These are phyloP conservation scores for Alternaria sp. DNA, from an alignment of 2,329 filamentous ascomycete species.

Conservation along the genomic window DNA sequence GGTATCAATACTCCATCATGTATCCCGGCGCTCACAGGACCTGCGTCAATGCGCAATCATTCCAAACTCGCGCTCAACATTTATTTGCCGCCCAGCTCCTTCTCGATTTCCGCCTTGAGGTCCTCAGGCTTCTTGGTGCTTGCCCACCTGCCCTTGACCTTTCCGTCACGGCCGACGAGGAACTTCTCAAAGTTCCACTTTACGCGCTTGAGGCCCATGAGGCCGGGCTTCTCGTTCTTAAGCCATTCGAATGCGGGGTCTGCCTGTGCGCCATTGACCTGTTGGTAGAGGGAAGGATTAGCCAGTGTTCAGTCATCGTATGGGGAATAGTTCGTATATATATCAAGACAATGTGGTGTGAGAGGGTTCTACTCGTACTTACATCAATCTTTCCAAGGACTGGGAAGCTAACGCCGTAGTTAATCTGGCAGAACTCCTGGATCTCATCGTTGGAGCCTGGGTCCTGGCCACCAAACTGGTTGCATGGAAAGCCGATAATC, in stretches of 20 bases:
- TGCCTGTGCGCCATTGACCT: constrained; percentile 77
- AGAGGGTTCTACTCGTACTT: constrained; percentile 1
- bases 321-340: neutral
- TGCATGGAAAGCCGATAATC: constrained; percentile 96
- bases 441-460: constrained; percentile 75
- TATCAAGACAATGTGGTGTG: neutral
- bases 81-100: constrained; percentile 64
- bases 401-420: constrained; percentile 93
- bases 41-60: neutral
- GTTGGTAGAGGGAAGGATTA: neutral
- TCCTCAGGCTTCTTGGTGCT: constrained; percentile 86
- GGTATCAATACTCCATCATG: constrained; percentile 7
- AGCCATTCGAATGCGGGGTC: constrained; percentile 81
- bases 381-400: constrained; percentile 92
- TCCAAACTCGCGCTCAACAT: neutral
- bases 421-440: constrained; percentile 80
- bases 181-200: constrained; percentile 99
- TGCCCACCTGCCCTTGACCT: constrained; percentile 86
- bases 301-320: neutral
- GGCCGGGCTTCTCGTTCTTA: constrained; percentile 75
- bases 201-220: constrained; percentile 86
- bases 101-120: constrained; percentile 77
- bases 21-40: neutral
- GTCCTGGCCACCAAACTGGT: constrained; percentile 94
- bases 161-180: constrained; percentile 82